Conservation (phyloP, 306 rosid species). For the Alnus rubra region DNA sequence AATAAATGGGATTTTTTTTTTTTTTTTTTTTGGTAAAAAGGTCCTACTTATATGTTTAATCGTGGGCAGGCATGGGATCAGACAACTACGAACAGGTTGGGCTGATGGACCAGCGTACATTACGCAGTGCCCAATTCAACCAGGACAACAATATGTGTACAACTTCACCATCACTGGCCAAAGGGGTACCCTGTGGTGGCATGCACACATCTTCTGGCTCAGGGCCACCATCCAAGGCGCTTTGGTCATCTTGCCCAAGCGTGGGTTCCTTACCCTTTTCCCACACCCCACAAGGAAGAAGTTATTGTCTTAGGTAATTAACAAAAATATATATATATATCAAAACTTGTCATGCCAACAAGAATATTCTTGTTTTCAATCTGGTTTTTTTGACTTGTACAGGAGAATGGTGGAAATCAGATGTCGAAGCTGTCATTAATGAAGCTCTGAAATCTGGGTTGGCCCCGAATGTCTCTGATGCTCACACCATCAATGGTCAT, state of each 20-base stretch:
- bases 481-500: slow-evolving; percentile 78
- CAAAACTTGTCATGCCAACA: no score
- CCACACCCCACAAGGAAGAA: slow-evolving; percentile 62
- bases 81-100: slow-evolving; percentile 80
- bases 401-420: slow-evolving; percentile 99
- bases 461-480: slow-evolving; percentile 89
- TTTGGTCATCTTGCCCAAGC: slow-evolving; percentile 72
- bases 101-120: slow-evolving; percentile 93
- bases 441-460: slow-evolving; percentile 76
- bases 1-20: not conserved
- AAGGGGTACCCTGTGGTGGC: slow-evolving; percentile 91
- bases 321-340: not conserved
- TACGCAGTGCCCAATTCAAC: slow-evolving; percentile 90
- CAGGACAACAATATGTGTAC: slow-evolving; percentile 57
- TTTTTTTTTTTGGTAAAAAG: no score
- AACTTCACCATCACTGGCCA: slow-evolving; percentile 86
- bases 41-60: not conserved
- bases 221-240: slow-evolving; percentile 87
- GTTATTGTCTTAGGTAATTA: slow-evolving; percentile 49
- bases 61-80: slow-evolving; percentile 66
- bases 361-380: not conserved
- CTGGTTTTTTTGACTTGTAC: slow-evolving; percentile 22
- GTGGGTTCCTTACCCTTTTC: slow-evolving; percentile 90
- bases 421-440: slow-evolving; percentile 70
- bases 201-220: slow-evolving; percentile 91